Percentiles rank a stretch among this genome's conserved stretches.
Evolutionary conservation across 2,329 filamentous ascomycete species (phyloP).

Genomic region (Nemania sp.): DNA sequence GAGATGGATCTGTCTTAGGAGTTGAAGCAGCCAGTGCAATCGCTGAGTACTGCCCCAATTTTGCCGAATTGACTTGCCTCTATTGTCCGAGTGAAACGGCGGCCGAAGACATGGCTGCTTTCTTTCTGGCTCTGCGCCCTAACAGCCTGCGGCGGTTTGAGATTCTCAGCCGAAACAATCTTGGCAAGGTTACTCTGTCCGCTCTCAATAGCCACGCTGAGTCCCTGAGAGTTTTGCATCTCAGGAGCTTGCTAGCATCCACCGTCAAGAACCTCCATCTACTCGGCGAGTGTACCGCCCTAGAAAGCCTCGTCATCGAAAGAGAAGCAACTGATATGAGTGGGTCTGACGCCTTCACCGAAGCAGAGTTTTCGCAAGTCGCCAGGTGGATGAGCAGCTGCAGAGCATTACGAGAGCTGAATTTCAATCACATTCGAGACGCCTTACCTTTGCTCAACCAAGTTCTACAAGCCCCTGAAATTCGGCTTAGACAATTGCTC

Average conservation of each 20-base stretch:
- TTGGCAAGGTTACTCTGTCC: slow-evolving; percentile 58
- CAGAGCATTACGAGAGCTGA: slow-evolving; percentile 35
- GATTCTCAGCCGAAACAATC: slow-evolving; percentile 57
- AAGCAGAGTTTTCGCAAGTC: slow-evolving; percentile 36
- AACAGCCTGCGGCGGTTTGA: slow-evolving; percentile 63
- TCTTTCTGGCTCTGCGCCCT: slow-evolving; percentile 58
- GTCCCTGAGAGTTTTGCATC: slow-evolving; percentile 41
- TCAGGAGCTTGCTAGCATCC: slow-evolving; percentile 37
- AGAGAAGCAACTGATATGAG: slow-evolving; percentile 23
- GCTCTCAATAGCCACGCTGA: slow-evolving; percentile 52
- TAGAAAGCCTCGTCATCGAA: slow-evolving; percentile 43
- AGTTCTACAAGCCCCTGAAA: slow-evolving; percentile 31
- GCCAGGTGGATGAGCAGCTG: slow-evolving; percentile 39
- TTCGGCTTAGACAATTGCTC: slow-evolving; percentile 31
- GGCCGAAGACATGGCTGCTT: slow-evolving; percentile 61
- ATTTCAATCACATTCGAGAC: slow-evolving; percentile 52
- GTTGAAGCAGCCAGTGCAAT: slow-evolving; percentile 58
- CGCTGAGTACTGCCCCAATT: slow-evolving; percentile 60
- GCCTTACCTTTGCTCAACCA: slow-evolving; percentile 39
- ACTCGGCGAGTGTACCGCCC: slow-evolving; percentile 39
- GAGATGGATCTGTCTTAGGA: slow-evolving; percentile 62
- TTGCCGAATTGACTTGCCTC: slow-evolving; percentile 63
- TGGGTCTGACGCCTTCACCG: slow-evolving; percentile 27
- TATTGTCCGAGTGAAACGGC: slow-evolving; percentile 48
- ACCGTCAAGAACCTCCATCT: slow-evolving; percentile 38